A percentile compares a stretch with the other conserved stretches of the same genome.
phyloP scores from a whole-genome alignment of 2,329 filamentous ascomycete genomes.

The Penicillium sp. region DNA sequence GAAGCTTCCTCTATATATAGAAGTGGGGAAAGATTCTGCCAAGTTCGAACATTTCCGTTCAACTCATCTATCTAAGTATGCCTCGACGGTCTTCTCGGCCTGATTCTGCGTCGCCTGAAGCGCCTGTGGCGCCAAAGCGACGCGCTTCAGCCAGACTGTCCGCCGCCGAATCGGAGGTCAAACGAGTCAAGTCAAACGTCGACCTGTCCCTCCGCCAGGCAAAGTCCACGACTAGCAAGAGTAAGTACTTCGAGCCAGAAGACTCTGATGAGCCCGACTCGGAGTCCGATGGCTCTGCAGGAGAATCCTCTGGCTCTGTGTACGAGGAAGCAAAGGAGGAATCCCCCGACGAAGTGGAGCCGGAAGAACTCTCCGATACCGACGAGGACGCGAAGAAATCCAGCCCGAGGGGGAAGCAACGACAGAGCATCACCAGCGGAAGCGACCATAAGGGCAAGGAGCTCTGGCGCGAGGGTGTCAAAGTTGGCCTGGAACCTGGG shows the following conservation, averaged over 20 bases:
- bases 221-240: conserved; percentile 47
- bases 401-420: conserved; percentile 7
- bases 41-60: background rate
- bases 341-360: conserved; percentile 10
- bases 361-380: conserved; percentile 20
- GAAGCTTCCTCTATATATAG: background rate
- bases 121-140: conserved; percentile 34
- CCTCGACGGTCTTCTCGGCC: conserved; percentile 40
- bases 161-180: conserved; percentile 27
- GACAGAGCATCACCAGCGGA: conserved; percentile 1
- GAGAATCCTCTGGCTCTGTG: conserved; percentile 64
- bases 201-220: conserved; percentile 15
- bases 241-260: conserved; percentile 51
- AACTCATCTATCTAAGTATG: conserved; percentile 24
- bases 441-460: conserved; percentile 43
- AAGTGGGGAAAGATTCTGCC: background rate
- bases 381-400: conserved; percentile 10
- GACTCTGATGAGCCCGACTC: conserved; percentile 35
- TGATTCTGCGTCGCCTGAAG: conserved; percentile 32
- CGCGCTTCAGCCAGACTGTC: conserved; percentile 35
- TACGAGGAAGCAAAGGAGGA: conserved; percentile 19
- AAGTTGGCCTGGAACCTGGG: conserved; percentile 56
- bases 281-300: conserved; percentile 66
- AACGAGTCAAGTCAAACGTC: conserved; percentile 33
- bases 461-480: conserved; percentile 57